A percentile compares a stretch with the other conserved stretches of the same genome.
These are phyloP conservation scores for Iris pallida DNA, from an alignment of 116 monocot species.

Conservation along the genomic window DNA sequence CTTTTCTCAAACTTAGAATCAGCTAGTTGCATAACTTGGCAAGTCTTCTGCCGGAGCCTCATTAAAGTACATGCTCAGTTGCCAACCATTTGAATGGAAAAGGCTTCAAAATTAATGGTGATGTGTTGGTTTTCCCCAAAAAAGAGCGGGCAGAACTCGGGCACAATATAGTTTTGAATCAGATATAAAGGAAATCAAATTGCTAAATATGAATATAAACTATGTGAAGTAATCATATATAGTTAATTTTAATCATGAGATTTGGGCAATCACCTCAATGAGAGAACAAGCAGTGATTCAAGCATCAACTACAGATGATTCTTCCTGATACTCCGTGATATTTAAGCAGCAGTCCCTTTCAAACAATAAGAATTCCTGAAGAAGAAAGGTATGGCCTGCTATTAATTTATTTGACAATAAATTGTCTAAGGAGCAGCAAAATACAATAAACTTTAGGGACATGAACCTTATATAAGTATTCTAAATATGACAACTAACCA, in stretches of 20 bases:
- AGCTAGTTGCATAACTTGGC: too few species aligned
- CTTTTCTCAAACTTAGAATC: too few species aligned
- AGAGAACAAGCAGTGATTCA: constrained; percentile 6
- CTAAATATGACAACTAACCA: not conserved
- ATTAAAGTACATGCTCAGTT: too few species aligned
- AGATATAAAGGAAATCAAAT: too few species aligned
- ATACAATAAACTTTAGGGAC: not conserved
- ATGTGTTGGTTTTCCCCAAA: too few species aligned
- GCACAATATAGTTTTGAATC: too few species aligned
- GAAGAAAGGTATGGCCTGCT: constrained; percentile 1
- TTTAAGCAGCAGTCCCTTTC: constrained; percentile 72
- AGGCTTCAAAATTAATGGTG: too few species aligned
- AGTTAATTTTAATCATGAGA: not conserved
- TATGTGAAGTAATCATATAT: not conserved
- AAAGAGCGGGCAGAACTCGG: too few species aligned
- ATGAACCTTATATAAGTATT: not conserved
- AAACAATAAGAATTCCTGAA: constrained; percentile 84
- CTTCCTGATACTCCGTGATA: constrained; percentile 68
- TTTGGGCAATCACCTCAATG: constrained; percentile 7
- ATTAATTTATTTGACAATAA: not conserved
- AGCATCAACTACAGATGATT: constrained; percentile 25
- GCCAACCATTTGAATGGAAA: too few species aligned
- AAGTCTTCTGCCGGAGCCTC: too few species aligned
- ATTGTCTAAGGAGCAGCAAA: not conserved
- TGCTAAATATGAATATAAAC: not conserved